Evolutionary conservation across 371 early-diverging fungal genomes (phyloP), one percentile per base, ranked within the genome.

Genomic region (Mortierella sp.): DNA sequence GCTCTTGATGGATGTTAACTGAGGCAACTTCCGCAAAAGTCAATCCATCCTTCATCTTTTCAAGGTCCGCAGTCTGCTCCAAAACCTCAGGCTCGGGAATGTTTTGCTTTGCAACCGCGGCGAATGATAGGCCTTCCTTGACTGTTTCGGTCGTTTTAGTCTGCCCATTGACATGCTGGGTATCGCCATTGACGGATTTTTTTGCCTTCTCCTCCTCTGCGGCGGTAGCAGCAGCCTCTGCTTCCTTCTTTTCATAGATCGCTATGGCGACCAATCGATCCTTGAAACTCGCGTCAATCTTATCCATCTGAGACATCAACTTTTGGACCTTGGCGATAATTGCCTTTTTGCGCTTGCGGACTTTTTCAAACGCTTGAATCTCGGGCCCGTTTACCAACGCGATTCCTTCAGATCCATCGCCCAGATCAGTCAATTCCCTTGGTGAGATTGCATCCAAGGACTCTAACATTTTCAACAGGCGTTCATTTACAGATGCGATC

Each of bases 1-100:
- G 54, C n/a, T 69, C 45, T 15, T 63, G 53, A n/a, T 57, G 49
- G 13, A 56, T 68, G 42, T 66, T 34, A 23, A 55, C 61, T 2
- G 67, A 57, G 37, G 32, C 73, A 3, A 67, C 64, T 4, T 66
- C 68, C 3, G 72, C 78, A 45, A 68, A 77, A 8, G 72, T 64
- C 13, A 68, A 19, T 34, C 77, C 77, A 43, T 67, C 77, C 68
- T 72, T 71, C 77, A 77, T 68, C 74, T 70, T 72, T 62, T 72
- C 70, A 53, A 72, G 57, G 58, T 72, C 74, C 51, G 58, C 70
- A 2, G 73, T 78, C 15, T 40, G 54, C 32, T 53, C 68, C 64
- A 71, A 45, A 17, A 76, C 23, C 56, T 67, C 62, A 9, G 66
- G 51, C 29, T 70, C 49, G 3, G 45, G 37, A 57, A 64, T 54